These are phyloP conservation scores for Thalassiosira exigua DNA, from an alignment of 352 stramenopile species.

Conservation along the genomic window DNA sequence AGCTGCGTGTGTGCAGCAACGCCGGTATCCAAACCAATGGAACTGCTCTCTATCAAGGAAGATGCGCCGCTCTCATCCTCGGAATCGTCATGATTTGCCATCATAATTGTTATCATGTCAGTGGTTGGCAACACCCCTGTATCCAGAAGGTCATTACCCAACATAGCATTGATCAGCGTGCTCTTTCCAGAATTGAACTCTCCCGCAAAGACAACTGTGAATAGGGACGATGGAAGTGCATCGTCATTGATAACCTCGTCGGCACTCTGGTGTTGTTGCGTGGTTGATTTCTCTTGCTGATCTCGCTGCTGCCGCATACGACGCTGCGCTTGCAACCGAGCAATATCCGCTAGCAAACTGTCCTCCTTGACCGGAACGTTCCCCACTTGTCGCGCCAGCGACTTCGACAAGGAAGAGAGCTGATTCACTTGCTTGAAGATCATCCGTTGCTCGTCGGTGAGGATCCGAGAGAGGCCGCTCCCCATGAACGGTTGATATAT, in stretches of 20 bases:
- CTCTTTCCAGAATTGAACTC: slow-evolving; percentile 85
- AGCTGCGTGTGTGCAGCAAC: slow-evolving; percentile 28
- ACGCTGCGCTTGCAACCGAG: slow-evolving; percentile 33
- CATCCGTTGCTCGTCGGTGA: slow-evolving; percentile 65
- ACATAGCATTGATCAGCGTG: slow-evolving; percentile 82
- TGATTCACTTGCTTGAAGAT: slow-evolving; percentile 65
- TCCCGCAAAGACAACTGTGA: slow-evolving; percentile 83
- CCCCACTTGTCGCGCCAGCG: slow-evolving; percentile 58
- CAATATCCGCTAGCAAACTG: slow-evolving; percentile 49
- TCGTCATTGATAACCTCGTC: slow-evolving; percentile 14
- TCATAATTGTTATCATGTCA: slow-evolving; percentile 76
- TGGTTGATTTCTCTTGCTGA: neutral
- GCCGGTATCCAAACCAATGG: slow-evolving; percentile 13
- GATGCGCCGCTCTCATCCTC: slow-evolving; percentile 4
- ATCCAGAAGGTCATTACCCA: slow-evolving; percentile 76
- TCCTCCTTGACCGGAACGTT: slow-evolving; percentile 48
- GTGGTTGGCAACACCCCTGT: slow-evolving; percentile 81
- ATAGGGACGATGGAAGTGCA: slow-evolving; percentile 63
- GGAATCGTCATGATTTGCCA: slow-evolving; percentile 22
- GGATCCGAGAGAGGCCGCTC: slow-evolving; percentile 56
- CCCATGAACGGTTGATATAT: neutral
- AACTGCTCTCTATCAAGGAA: neutral
- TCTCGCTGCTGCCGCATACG: neutral
- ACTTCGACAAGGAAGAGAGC: slow-evolving; percentile 52
- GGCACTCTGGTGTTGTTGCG: neutral